Conservation (phyloP, 2,329 filamentous ascomycete species). For the Tolypocladium inflatum region DNA sequence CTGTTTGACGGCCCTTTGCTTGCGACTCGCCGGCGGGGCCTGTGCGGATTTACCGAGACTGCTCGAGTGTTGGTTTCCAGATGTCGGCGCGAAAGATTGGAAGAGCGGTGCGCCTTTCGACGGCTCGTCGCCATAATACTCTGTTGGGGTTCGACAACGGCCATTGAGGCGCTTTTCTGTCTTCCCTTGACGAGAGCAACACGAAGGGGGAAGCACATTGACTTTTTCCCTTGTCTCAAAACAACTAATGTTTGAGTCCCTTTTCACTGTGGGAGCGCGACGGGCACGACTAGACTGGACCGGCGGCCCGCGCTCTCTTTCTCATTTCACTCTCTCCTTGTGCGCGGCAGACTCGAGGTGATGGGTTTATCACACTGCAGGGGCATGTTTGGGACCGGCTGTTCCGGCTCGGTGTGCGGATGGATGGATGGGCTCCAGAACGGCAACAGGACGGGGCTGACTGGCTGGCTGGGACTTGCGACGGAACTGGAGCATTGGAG, state of each 20-base stretch:
- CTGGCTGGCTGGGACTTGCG: background rate
- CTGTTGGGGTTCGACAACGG: background rate
- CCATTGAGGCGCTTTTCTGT: background rate
- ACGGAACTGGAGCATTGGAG: background rate
- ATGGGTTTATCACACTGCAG: background rate
- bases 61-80: background rate
- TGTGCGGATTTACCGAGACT: background rate
- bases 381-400: background rate
- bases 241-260: background rate
- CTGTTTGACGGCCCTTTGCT: background rate
- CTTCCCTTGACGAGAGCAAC: background rate
- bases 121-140: background rate
- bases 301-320: background rate
- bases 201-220: background rate
- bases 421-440: background rate
- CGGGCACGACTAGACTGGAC: background rate
- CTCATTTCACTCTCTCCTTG: background rate
- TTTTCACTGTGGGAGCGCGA: background rate
- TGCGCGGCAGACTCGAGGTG: background rate
- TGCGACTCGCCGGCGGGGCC: background rate
- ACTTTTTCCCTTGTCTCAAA: background rate
- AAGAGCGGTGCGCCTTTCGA: background rate
- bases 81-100: background rate
- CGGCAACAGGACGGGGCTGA: background rate
- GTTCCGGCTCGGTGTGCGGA: background rate